Evolutionary conservation across 805 yeast species (phyloP).

Genomic region (Candida michaelii): DNA sequence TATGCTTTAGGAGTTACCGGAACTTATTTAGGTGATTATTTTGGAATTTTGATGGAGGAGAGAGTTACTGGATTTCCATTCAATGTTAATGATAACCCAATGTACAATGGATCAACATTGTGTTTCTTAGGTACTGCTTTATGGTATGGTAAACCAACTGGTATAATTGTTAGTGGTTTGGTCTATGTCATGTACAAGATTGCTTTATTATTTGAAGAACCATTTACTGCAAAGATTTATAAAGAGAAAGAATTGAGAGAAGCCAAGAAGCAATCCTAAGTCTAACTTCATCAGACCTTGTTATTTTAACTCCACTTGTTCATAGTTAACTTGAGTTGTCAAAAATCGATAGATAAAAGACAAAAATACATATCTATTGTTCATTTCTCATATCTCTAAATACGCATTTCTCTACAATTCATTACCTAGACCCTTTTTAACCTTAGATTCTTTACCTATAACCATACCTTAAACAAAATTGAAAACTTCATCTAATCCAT

Average conservation of each 20-base stretch:
- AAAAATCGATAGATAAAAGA: too few species aligned
- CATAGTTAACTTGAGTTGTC: too few species aligned
- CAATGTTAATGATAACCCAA: conserved; percentile 87
- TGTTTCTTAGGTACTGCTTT: conserved; percentile 90
- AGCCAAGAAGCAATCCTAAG: conserved; percentile 4
- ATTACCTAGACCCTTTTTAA: neutral
- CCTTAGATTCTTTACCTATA: neutral
- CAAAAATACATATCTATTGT: neutral
- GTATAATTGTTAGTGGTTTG: conserved; percentile 65
- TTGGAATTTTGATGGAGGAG: conserved; percentile 89
- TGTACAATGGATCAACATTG: conserved; percentile 91
- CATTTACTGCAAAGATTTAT: conserved; percentile 90
- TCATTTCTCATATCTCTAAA: neutral
- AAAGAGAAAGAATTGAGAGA: conserved; percentile 33
- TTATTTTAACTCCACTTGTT: too few species aligned
- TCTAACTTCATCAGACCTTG: too few species aligned
- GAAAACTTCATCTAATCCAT: conserved; percentile 29
- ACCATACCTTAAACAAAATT: conserved; percentile 8
- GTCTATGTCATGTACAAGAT: conserved; percentile 81
- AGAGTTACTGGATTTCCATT: conserved; percentile 93
- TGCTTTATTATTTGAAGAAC: conserved; percentile 90
- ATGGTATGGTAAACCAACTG: conserved; percentile 88
- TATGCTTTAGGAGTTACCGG: conserved; percentile 93
- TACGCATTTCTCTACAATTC: neutral
- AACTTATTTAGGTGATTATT: conserved; percentile 95